Base-by-base conservation (phyloP, 1,284 basidiomycete genomes). In the Tremellales sp. region DNA sequence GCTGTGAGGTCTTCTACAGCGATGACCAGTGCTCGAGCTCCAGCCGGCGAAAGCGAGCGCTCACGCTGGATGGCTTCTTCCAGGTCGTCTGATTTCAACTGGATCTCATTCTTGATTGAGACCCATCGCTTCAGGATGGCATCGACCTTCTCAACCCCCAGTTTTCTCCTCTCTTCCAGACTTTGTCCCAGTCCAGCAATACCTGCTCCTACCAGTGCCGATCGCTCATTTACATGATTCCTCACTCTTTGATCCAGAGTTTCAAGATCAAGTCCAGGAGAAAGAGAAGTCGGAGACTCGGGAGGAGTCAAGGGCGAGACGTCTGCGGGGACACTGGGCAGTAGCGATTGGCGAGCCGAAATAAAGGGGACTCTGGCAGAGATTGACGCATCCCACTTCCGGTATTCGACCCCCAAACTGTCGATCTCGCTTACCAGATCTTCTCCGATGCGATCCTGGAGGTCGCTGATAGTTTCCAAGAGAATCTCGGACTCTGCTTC, bases 241-340 rank as follows among this genome's bases (percentile, higher is more conserved):
- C 87, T 83, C 26, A 89, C 83, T 28, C 74, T 74, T 38, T 78
- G 77, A 58, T 91, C 86, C 16, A 88, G 68, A n/a, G 70, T 68
- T 7, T 71, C 60, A 13, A 82, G 74, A 45, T 86, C 83, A 55
- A 87, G 78, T 0, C 82, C 78, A 3, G 55, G 18, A 38, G 33
- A 21, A 19, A 32, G 24, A 5, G 18, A 19, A 14, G 35, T 43
- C 1, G 45, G 45, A 1, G 53, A 48, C 24, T 18, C 40, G 8
- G 48, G 43, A n/a, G 51, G 52, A 14, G 42, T 55, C 36, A 53
- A 49, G 21, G 47, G 47, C 9, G 38, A 44, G 36, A n/a, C 46
- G 35, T 64, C 43, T 44, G 68, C 55, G 41, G 73, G 58, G 53
- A 47, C 24, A 41, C 50, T 18, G 29, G 73, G 32, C 12, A 36